Percentiles rank a stretch among this genome's conserved stretches.
phyloP scores from a whole-genome alignment of 805 yeast genomes.

The Diddensiella transvaalensis region DNA sequence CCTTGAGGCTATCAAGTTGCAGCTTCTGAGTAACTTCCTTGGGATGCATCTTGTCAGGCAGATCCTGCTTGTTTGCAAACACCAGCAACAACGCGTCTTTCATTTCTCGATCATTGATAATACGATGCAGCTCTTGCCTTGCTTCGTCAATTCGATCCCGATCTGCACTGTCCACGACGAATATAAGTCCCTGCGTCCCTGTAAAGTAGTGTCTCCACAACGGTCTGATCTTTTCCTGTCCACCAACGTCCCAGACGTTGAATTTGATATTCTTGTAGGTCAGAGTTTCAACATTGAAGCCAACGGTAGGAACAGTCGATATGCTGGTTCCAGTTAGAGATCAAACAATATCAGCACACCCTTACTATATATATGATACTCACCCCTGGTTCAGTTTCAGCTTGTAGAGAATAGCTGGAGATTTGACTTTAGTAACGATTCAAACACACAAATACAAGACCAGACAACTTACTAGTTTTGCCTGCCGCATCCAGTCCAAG shows the following conservation, averaged over 20 bases:
- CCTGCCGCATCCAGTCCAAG: conserved; percentile 93
- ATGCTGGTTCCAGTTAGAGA: conserved; percentile 34
- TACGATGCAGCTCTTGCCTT: conserved; percentile 69
- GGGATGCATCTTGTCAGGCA: conserved; percentile 67
- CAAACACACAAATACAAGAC: too few species aligned
- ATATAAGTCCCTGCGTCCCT: conserved; percentile 87
- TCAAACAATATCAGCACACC: neutral
- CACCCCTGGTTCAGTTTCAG: conserved; percentile 65
- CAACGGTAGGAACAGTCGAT: conserved; percentile 88
- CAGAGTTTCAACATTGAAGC: conserved; percentile 87
- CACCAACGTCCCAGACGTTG: conserved; percentile 95
- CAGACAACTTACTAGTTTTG: conserved; percentile 57
- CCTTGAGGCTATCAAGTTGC: conserved; percentile 57
- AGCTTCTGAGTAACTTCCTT: conserved; percentile 73
- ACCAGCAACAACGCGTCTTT: conserved; percentile 74
- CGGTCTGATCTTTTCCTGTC: conserved; percentile 87
- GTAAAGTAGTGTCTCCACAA: conserved; percentile 95
- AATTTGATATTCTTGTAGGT: conserved; percentile 76
- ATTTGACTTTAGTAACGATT: neutral
- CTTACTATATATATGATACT: conserved; percentile 3
- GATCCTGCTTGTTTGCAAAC: conserved; percentile 86
- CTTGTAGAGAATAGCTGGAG: conserved; percentile 67
- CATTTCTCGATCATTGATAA: conserved; percentile 80
- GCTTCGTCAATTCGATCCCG: conserved; percentile 69
- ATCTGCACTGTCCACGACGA: conserved; percentile 85